Conservation (phyloP, 768 basidiomycete species). For the Russula virescens region DNA sequence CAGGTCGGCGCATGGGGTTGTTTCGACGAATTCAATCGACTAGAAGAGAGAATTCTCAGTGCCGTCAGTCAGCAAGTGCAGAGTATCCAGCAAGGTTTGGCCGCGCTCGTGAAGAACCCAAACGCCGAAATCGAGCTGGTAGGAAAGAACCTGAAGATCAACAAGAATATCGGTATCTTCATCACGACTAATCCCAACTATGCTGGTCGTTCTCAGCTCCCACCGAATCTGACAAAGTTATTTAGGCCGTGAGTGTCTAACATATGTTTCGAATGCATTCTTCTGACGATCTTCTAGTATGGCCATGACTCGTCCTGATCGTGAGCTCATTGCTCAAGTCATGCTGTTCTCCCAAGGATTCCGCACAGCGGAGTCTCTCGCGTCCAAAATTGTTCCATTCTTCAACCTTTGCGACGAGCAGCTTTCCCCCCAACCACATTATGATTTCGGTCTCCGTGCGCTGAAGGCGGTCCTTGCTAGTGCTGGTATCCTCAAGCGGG, state of each 20-base stretch:
- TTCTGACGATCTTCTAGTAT: constrained; percentile 48
- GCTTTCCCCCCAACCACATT: constrained; percentile 94
- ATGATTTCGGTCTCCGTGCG: constrained; percentile 97
- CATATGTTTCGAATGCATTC: background rate
- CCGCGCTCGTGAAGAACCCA: constrained; percentile 74
- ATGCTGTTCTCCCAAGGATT: constrained; percentile 99
- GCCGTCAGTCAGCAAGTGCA: constrained; percentile 99
- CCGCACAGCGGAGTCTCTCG: constrained; percentile 94
- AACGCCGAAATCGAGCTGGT: constrained; percentile 92
- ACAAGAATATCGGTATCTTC: constrained; percentile 97
- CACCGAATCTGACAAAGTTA: constrained; percentile 84
- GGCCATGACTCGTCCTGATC: constrained; percentile 98
- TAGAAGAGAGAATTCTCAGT: constrained; percentile 95
- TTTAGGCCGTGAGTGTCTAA: constrained; percentile 73
- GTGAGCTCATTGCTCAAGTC: constrained; percentile 98
- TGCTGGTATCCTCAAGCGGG: constrained; percentile 95
- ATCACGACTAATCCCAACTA: constrained; percentile 99
- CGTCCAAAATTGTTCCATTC: constrained; percentile 97
- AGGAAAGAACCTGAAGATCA: constrained; percentile 89
- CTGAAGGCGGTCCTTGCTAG: constrained; percentile 94
- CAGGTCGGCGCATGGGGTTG: constrained; percentile 99
- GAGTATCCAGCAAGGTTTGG: constrained; percentile 93
- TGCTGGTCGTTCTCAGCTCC: constrained; percentile 89
- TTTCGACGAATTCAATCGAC: constrained; percentile 96
- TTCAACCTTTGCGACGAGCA: constrained; percentile 99